Evolutionary conservation across 495 filamentous ascomycete genomes (phyloP).

Genomic region (Aspergillus baeticus): DNA sequence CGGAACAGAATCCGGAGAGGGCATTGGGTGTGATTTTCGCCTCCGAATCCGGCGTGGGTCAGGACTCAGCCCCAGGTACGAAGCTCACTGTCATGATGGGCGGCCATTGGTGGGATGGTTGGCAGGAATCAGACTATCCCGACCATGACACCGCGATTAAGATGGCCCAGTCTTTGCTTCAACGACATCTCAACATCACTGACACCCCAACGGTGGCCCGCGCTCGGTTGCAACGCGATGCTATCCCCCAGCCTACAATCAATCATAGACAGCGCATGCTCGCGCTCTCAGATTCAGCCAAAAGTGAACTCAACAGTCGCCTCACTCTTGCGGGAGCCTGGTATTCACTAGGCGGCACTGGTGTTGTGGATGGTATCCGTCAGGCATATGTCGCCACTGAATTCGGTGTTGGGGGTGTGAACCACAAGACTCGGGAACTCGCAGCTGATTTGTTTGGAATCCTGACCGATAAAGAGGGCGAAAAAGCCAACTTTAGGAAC

Average conservation of each 20-base stretch:
- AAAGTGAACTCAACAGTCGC: slow-evolving; percentile 55
- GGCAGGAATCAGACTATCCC: slow-evolving; percentile 50
- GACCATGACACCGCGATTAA: slow-evolving; percentile 58
- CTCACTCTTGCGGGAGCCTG: slow-evolving; percentile 78
- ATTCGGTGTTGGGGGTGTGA: slow-evolving; percentile 32
- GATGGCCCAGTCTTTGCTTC: slow-evolving; percentile 67
- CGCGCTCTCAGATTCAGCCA: slow-evolving; percentile 53
- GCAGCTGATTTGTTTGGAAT: background rate
- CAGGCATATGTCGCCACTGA: slow-evolving; percentile 39
- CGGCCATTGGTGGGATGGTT: slow-evolving; percentile 85
- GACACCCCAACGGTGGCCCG: slow-evolving; percentile 54
- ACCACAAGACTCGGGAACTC: slow-evolving; percentile 21
- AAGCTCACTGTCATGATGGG: slow-evolving; percentile 95
- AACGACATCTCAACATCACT: slow-evolving; percentile 70
- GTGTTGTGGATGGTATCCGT: slow-evolving; percentile 64
- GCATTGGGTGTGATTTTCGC: slow-evolving; percentile 93
- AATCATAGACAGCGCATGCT: slow-evolving; percentile 68
- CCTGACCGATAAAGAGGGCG: background rate
- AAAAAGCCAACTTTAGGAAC: slow-evolving; percentile 8
- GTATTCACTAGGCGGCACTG: slow-evolving; percentile 54
- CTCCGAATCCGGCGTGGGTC: slow-evolving; percentile 58
- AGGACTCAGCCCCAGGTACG: slow-evolving; percentile 62
- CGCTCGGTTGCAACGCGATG: slow-evolving; percentile 66
- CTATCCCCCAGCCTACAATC: slow-evolving; percentile 86
- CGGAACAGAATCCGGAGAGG: slow-evolving; percentile 74